phyloP scores from a whole-genome alignment of 2,329 filamentous ascomycete genomes.

The Ophiostoma ips region DNA sequence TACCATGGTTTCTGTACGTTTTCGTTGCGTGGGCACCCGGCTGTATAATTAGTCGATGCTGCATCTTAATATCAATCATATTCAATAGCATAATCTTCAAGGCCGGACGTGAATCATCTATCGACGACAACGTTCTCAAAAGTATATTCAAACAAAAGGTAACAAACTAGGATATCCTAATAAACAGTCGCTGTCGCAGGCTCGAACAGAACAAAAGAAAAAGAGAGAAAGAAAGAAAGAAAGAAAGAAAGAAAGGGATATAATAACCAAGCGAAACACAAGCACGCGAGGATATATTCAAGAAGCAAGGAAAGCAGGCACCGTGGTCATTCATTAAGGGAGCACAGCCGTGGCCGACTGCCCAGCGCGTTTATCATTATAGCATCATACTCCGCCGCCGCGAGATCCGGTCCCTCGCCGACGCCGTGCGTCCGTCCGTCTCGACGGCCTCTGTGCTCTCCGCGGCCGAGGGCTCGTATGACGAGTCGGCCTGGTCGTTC shows the following conservation, averaged over 20 bases:
- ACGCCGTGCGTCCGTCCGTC: slow-evolving; percentile 13
- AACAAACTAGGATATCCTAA: slow-evolving; percentile 13
- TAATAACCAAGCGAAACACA: neutral
- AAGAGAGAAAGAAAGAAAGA: neutral
- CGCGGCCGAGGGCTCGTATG: slow-evolving; percentile 14
- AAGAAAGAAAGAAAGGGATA: neutral
- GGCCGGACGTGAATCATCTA: too few relatives aligned
- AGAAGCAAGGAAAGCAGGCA: neutral
- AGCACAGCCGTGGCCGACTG: neutral
- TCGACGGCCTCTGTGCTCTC: slow-evolving; percentile 9
- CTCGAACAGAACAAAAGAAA: neutral
- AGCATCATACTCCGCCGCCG: slow-evolving; percentile 47
- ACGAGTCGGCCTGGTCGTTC: slow-evolving; percentile 21
- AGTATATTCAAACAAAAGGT: neutral
- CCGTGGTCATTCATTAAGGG: slow-evolving; percentile 3
- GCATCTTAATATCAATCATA: neutral
- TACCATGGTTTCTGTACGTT: neutral
- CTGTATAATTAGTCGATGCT: neutral
- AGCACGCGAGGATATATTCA: neutral
- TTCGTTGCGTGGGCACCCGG: too few relatives aligned
- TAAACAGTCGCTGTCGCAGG: slow-evolving; percentile 8
- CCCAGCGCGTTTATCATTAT: slow-evolving; percentile 21
- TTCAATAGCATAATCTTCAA: too few relatives aligned
- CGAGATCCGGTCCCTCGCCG: slow-evolving; percentile 22
- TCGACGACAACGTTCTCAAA: too few relatives aligned